Percentiles rank a stretch among this genome's conserved stretches.
Evolutionary conservation across 129 eudicot species (phyloP).

Genomic region (Scalesia atractyloides): DNA sequence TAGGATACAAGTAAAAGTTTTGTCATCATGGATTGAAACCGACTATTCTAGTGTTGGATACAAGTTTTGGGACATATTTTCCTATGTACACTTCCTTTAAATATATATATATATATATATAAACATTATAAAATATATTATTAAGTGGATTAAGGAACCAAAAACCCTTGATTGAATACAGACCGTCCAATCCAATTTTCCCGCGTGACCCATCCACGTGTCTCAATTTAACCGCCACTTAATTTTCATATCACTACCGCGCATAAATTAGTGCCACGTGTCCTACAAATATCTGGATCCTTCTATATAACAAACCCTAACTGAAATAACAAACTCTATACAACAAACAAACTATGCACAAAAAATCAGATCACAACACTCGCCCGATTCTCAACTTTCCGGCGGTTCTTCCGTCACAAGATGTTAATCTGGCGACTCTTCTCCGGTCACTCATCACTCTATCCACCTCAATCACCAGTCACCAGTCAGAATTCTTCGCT

Average conservation of each 20-base stretch:
- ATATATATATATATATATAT: too few species aligned
- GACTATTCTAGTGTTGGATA: too few species aligned
- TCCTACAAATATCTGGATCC: conserved; percentile 33
- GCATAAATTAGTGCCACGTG: conserved; percentile 51
- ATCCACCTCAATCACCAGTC: conserved; percentile 40
- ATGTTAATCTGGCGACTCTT: conserved; percentile 64
- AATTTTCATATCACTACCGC: conserved; percentile 24
- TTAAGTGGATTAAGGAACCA: neutral
- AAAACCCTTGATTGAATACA: neutral
- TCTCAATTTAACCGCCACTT: conserved; percentile 21
- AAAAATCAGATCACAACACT: conserved; percentile 25
- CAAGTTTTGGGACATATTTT: too few species aligned
- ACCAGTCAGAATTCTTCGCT: conserved; percentile 38
- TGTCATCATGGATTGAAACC: too few species aligned
- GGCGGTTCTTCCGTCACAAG: conserved; percentile 75
- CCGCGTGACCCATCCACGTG: conserved; percentile 37
- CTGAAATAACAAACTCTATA: conserved; percentile 21
- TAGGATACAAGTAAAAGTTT: too few species aligned
- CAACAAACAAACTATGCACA: conserved; percentile 35
- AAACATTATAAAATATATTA: neutral
- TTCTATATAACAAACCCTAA: conserved; percentile 40
- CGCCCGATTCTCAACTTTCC: conserved; percentile 88
- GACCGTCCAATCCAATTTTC: conserved; percentile 4
- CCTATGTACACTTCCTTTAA: too few species aligned
- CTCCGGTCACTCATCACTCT: conserved; percentile 55